Percentiles rank a stretch among this genome's conserved stretches.
phyloP scores from a whole-genome alignment of 805 yeast genomes.

The Starmera quercuum region DNA sequence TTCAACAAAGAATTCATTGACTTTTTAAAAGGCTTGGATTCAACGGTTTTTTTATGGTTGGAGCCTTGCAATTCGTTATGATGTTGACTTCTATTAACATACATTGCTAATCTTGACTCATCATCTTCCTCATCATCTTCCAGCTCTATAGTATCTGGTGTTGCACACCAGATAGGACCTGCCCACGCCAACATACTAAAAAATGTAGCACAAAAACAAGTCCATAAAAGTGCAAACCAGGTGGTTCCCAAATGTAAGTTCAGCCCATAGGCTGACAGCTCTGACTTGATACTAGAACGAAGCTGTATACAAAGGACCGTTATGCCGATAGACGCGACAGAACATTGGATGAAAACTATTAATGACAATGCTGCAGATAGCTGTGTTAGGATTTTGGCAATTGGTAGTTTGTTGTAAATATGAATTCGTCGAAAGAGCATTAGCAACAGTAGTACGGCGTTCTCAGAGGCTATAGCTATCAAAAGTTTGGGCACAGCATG shows the following conservation, averaged over 20 bases:
- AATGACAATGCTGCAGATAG: conserved; percentile 28
- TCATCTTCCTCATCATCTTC: conserved; percentile 3
- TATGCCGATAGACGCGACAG: conserved; percentile 24
- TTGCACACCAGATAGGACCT: conserved; percentile 47
- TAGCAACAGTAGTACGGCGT: conserved; percentile 22
- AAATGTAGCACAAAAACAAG: conserved; percentile 18
- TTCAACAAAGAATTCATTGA: neutral
- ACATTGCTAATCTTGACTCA: conserved; percentile 1
- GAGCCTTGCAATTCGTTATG: neutral
- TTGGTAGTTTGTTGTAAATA: conserved; percentile 20
- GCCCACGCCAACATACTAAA: conserved; percentile 24
- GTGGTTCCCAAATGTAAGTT: conserved; percentile 30
- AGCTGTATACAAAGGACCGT: conserved; percentile 21
- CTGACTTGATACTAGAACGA: conserved; percentile 19
- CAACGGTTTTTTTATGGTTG: too few relatives aligned
- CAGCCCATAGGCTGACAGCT: conserved; percentile 41
- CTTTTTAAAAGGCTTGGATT: too few relatives aligned
- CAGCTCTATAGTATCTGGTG: conserved; percentile 24
- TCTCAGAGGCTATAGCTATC: conserved; percentile 22
- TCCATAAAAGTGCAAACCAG: conserved; percentile 37
- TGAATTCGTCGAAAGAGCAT: conserved; percentile 20
- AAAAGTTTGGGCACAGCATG: conserved; percentile 24
- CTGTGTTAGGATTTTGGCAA: conserved; percentile 25
- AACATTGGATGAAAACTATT: conserved; percentile 24
- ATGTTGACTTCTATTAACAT: neutral